Base-by-base conservation (phyloP, 1,139 yeast genomes). In the Lodderomyces pseudojiufengensis region DNA sequence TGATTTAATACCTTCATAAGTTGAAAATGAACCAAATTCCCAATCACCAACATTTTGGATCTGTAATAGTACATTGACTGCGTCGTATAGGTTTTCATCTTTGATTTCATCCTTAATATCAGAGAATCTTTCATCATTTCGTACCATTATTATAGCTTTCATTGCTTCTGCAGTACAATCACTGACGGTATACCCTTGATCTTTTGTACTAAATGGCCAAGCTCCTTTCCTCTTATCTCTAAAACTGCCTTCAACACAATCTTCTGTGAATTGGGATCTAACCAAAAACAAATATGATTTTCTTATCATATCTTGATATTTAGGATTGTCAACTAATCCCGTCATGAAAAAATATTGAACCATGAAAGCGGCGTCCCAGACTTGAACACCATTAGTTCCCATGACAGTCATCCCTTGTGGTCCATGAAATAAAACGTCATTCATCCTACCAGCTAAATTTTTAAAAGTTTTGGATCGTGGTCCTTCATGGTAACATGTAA, bases 381-480 rank as follows among this genome's bases (percentile, higher is more conserved):
- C 90, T 58, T 94, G 99, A 0, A 87, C 88, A 21, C 99, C 99
- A 58, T 94, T 94, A 1, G 99, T 94, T 8, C 99, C 99, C 85
- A 85, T 86, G 39, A 86, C 84, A 4, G 92, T 78, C 80, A 92
- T 73, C 3, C 99, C 99, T 53, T 83, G 85, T 0, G 92, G 84
- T 0, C 96, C 94, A 61, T 84, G 83, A 60, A 85, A 90, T 38
- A 87, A 52, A 27, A 79, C 80, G 51, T 92, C 97, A 33, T 80
- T 74, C 67, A 86, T 78, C 43, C 95, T 67, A 21, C 65, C 70
- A 35, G 74, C 56, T 28, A 83, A 73, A 24, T 70, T 64, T 37
- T 68, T 52, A 56, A 86, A 88, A 15, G 72, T 73, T 3, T 64
- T 64, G 0, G 95, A 84, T 4, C 81, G 71, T 0, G 57, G 53